phyloP scores from a whole-genome alignment of 176 grass and related monocot genomes.

The Oryza coarctata region DNA sequence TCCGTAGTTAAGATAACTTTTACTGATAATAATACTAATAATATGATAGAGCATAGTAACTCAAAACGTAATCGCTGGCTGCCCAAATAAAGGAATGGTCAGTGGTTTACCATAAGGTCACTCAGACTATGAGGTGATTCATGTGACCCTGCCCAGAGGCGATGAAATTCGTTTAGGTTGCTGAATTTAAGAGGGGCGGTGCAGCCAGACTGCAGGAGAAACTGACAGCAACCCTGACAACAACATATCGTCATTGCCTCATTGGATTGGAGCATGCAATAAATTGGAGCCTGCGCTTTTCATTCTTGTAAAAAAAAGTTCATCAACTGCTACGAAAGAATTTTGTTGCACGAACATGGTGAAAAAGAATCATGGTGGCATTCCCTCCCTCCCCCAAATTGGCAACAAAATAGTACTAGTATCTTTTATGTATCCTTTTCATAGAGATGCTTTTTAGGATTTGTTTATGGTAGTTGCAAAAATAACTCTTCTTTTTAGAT shows the following conservation, averaged over 20 bases:
- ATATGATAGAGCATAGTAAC: too few relatives aligned
- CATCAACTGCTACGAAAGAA: not conserved
- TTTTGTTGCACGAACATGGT: not conserved
- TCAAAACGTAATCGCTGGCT: not conserved
- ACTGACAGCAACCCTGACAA: constrained; percentile 16
- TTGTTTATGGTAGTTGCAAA: not conserved
- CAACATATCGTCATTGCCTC: not conserved
- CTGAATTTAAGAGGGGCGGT: constrained; percentile 25
- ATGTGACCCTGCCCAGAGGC: constrained; percentile 28
- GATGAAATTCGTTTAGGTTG: constrained; percentile 2
- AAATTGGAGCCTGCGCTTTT: not conserved
- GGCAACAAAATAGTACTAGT: too few relatives aligned
- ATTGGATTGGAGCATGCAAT: constrained; percentile 12
- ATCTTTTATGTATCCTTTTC: not conserved
- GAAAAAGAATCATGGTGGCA: not conserved
- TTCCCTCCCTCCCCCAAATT: not conserved
- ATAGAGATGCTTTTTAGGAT: not conserved
- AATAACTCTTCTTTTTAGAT: not conserved
- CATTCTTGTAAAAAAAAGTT: constrained; percentile 11
- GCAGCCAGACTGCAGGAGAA: not conserved
- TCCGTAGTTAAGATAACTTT: too few relatives aligned
- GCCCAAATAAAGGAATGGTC: constrained; percentile 9
- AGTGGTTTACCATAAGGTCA: not conserved
- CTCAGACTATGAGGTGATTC: constrained; percentile 26
- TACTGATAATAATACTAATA: too few relatives aligned